A percentile compares a stretch with the other conserved stretches of the same genome.
These are phyloP conservation scores for Debaryomyces coudertii DNA, from an alignment of 1,139 yeast species.

Conservation along the genomic window DNA sequence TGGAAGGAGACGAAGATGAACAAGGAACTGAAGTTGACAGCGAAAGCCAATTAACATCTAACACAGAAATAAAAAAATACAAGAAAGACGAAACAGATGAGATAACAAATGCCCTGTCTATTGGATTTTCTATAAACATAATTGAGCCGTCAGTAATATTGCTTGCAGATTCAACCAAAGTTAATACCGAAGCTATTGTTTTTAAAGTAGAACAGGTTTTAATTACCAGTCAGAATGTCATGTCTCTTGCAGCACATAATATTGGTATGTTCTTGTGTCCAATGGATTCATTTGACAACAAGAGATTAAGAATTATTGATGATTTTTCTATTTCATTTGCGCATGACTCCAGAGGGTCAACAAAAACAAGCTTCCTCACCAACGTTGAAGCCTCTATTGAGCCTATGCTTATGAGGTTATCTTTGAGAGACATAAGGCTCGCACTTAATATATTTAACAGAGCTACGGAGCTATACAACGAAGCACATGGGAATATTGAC, in stretches of 20 bases:
- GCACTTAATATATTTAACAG: constrained; percentile 73
- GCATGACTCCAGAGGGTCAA: constrained; percentile 71
- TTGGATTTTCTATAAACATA: constrained; percentile 68
- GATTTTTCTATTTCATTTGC: constrained; percentile 83
- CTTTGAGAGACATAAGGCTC: constrained; percentile 82
- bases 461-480: constrained; percentile 61
- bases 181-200: constrained; percentile 83
- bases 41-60: background rate
- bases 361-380: constrained; percentile 58
- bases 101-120: constrained; percentile 11
- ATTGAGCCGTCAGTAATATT: constrained; percentile 79
- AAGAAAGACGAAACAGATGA: background rate
- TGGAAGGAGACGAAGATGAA: constrained; percentile 9
- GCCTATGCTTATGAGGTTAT: constrained; percentile 77
- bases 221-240: constrained; percentile 66
- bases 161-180: constrained; percentile 74
- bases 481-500: constrained; percentile 28
- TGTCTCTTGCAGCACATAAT: constrained; percentile 71
- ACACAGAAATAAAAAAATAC: background rate
- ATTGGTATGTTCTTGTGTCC: constrained; percentile 84
- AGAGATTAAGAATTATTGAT: constrained; percentile 75
- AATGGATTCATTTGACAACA: constrained; percentile 67
- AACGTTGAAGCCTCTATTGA: constrained; percentile 74
- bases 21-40: background rate
- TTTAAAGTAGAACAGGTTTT: constrained; percentile 83